Evolutionary conservation across 1,284 basidiomycete genomes (phyloP).

Genomic region (Trichosporon ovoides): DNA sequence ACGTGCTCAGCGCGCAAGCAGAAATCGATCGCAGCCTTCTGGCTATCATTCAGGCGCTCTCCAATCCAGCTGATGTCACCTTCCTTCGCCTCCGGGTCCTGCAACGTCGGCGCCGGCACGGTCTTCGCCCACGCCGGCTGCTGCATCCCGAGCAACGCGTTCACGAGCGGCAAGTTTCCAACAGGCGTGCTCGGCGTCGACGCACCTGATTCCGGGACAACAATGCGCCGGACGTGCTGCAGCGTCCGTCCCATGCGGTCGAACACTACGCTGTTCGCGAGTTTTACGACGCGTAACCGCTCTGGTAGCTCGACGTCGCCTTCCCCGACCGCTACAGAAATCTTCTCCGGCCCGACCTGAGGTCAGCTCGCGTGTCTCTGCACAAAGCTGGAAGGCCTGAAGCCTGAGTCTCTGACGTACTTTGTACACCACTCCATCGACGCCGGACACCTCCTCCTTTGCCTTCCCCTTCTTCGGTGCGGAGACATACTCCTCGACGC

Average conservation of each 20-base stretch:
- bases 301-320: slow-evolving; percentile 73
- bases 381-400: too few relatives aligned
- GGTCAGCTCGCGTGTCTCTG: too few relatives aligned
- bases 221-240: slow-evolving; percentile 57
- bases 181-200: not conserved
- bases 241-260: slow-evolving; percentile 83
- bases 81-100: not conserved
- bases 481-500: slow-evolving; percentile 66
- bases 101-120: slow-evolving; percentile 6
- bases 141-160: slow-evolving; percentile 62
- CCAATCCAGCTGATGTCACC: slow-evolving; percentile 66
- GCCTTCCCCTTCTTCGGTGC: slow-evolving; percentile 52
- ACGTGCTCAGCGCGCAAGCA: slow-evolving; percentile 57
- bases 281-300: slow-evolving; percentile 71
- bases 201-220: slow-evolving; percentile 24
- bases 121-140: slow-evolving; percentile 27
- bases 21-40: slow-evolving; percentile 63
- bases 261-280: slow-evolving; percentile 86
- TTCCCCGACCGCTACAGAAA: slow-evolving; percentile 68
- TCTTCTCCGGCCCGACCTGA: slow-evolving; percentile 72
- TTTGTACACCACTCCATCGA: slow-evolving; percentile 79
- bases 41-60: slow-evolving; percentile 69
- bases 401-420: too few relatives aligned
- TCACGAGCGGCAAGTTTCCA: slow-evolving; percentile 53
- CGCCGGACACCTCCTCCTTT: slow-evolving; percentile 31